phyloP scores from a whole-genome alignment of 129 eudicot species.

The Chrysanthemum lavandulifolium region DNA sequence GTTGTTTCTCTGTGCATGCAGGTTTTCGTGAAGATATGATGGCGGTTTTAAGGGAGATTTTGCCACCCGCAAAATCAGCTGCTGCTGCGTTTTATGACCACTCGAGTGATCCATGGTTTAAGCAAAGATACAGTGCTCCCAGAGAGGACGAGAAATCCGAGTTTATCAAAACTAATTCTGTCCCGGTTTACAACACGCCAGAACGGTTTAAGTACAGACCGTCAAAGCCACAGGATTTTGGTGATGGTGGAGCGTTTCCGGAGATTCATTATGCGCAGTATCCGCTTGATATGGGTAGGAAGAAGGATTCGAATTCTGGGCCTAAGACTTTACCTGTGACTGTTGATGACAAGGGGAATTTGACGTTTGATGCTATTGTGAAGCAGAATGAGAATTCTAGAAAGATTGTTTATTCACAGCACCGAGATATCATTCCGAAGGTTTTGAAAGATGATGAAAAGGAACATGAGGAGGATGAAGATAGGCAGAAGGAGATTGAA shows the following conservation, averaged over 20 bases:
- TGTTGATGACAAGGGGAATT: conserved; percentile 67
- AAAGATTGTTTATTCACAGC: conserved; percentile 71
- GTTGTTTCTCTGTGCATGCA: neutral
- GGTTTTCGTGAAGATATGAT: conserved; percentile 23
- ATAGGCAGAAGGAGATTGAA: conserved; percentile 70
- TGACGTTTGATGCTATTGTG: conserved; percentile 86
- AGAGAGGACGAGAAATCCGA: conserved; percentile 53
- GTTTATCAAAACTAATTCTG: conserved; percentile 35
- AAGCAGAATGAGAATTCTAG: conserved; percentile 76
- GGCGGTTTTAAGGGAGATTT: conserved; percentile 72
- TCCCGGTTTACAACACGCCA: conserved; percentile 63
- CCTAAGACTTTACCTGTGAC: conserved; percentile 77
- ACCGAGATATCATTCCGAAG: conserved; percentile 73
- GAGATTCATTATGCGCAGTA: conserved; percentile 86
- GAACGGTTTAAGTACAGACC: conserved; percentile 66
- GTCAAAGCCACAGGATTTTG: conserved; percentile 78
- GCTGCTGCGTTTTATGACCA: conserved; percentile 64
- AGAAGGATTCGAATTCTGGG: conserved; percentile 52
- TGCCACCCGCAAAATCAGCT: conserved; percentile 76
- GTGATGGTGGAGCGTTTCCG: conserved; percentile 96
- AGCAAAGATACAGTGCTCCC: conserved; percentile 57
- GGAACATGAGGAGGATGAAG: conserved; percentile 56
- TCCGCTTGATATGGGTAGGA: conserved; percentile 92
- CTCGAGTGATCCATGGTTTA: conserved; percentile 88
- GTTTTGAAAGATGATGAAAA: conserved; percentile 55